Conservation (phyloP, 2,329 filamentous ascomycete genomes). For the Colletotrichum falcatum region DNA sequence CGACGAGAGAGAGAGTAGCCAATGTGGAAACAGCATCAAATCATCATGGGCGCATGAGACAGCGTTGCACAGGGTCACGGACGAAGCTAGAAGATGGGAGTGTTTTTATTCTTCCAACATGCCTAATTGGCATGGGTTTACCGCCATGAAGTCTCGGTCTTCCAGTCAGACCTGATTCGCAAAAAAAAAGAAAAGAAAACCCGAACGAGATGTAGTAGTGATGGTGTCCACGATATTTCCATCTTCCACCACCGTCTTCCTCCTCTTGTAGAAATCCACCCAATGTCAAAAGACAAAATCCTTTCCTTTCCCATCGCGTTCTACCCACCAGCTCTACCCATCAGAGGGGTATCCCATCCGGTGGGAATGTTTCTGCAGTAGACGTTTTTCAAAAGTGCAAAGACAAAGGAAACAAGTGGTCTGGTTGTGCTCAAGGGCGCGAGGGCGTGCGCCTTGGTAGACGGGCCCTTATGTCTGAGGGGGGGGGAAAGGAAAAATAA, state of each 20-base stretch:
- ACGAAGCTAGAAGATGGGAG: constrained; percentile 34
- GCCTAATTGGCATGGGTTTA: constrained; percentile 29
- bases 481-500: not conserved
- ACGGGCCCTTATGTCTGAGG: not conserved
- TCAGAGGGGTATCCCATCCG: not conserved
- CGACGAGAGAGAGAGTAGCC: too few relatives aligned
- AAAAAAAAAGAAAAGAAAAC: not conserved
- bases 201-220: not conserved
- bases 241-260: constrained; percentile 13
- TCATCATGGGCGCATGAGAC: not conserved
- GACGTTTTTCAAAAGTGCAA: not conserved
- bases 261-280: constrained; percentile 8
- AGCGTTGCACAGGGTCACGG: not conserved
- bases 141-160: constrained; percentile 26
- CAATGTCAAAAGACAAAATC: not conserved
- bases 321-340: constrained; percentile 17
- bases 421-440: constrained; percentile 10
- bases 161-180: constrained; percentile 19
- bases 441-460: not conserved
- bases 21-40: too few relatives aligned
- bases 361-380: constrained; percentile 4
- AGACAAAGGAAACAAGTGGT: constrained; percentile 40
- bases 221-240: constrained; percentile 29
- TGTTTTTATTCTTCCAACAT: constrained; percentile 36
- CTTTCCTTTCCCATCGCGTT: not conserved